Evolutionary conservation across 2,329 filamentous ascomycete species (phyloP).

Genomic region (Immersiporthe knoxdaviesiana): DNA sequence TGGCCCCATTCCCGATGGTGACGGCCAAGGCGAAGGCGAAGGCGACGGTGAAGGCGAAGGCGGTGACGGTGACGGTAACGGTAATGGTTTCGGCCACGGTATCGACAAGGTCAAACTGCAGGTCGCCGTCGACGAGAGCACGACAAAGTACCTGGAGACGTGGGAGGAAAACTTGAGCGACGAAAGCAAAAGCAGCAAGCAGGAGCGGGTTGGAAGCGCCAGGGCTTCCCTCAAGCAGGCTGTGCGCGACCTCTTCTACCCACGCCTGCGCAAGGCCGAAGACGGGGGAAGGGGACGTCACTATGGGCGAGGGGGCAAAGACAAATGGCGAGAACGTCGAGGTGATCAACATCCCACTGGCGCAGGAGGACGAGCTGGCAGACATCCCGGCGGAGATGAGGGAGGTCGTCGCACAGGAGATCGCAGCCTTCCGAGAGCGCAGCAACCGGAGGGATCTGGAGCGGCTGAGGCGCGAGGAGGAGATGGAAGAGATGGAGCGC

Average conservation of each 20-base stretch:
- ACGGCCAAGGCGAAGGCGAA: constrained; percentile 40
- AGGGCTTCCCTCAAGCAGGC: constrained; percentile 69
- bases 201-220: constrained; percentile 72
- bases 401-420: constrained; percentile 91
- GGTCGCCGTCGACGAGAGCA: constrained; percentile 80
- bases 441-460: constrained; percentile 89
- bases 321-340: constrained; percentile 64
- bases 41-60: constrained; percentile 48
- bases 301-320: constrained; percentile 68
- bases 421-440: constrained; percentile 89
- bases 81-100: constrained; percentile 49
- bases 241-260: constrained; percentile 74
- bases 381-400: constrained; percentile 97
- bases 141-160: constrained; percentile 82
- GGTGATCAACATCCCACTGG: constrained; percentile 86
- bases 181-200: constrained; percentile 61
- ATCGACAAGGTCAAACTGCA: constrained; percentile 73
- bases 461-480: constrained; percentile 84
- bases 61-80: constrained; percentile 36
- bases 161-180: constrained; percentile 71
- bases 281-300: constrained; percentile 69
- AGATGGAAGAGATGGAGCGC: constrained; percentile 85
- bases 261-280: constrained; percentile 50
- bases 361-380: constrained; percentile 87
- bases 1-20: constrained; percentile 37